Base-by-base conservation (phyloP, 768 basidiomycete genomes). In the Suillus spraguei region DNA sequence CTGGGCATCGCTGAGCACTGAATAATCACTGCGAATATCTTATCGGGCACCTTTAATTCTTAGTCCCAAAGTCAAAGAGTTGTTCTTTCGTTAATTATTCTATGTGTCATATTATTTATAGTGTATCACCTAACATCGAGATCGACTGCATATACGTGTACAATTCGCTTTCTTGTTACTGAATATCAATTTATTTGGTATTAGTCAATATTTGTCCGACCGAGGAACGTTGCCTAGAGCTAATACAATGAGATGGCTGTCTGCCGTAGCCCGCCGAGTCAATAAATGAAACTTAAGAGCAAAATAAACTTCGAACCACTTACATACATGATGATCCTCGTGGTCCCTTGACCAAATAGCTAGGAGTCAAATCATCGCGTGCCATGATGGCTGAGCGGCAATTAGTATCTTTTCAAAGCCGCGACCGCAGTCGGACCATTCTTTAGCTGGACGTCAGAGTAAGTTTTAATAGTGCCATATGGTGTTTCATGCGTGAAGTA, bases 81-180 rank as follows among this genome's bases (percentile, higher is more conserved):
- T 61, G 67, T 28, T 61, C 38, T 53, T 63, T 76, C 58, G 52
- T 67, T 70, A 66, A 69, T 74, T 63, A 61, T 71, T 64, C 38
- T 54, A 60, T 64, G 35, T 63, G 65, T 56, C 63, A 54, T 66
- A 63, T 64, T 59, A 61, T 61, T 60, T 61, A 60, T 59, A 59
- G 33, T 58, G 24, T 61, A 61, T 52, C 32, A 39, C 47, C 47
- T 60, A 60, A 60, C 49, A 58, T 58, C 56, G 60, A n/a, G 60
- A 61, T 61, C 60, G 22, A 60, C 36, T 61, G 54, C 14, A 41
- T 41, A 41, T 41, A 41, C 50, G 28, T 32, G 50, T 52, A 52
- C 68, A 68, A 17, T 60, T 59, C 65, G 64, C 52, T 60, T 68
- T 74, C 70, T 74, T 74, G 68, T 46, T 70, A 67, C 69, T 64